Conservation (phyloP, 108 stramenopile genomes). For the Nitzschia palea region DNA sequence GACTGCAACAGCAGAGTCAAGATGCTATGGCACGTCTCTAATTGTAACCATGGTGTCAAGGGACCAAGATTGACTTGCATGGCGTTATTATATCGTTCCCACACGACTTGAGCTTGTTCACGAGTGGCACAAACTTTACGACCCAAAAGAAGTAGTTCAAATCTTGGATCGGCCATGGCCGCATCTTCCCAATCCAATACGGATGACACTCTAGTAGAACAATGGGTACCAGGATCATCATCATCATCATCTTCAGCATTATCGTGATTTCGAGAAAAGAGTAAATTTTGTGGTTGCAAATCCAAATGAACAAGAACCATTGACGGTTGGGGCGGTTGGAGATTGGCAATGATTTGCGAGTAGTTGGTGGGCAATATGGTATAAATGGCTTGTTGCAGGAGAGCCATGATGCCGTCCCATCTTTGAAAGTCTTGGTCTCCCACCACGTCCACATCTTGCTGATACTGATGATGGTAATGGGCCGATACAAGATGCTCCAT, state of each 20-base stretch:
- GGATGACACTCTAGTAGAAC: constrained; percentile 34
- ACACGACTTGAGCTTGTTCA: constrained; percentile 62
- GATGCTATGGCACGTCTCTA: constrained; percentile 76
- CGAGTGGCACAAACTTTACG: constrained; percentile 80
- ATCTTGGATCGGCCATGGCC: constrained; percentile 76
- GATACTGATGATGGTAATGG: neutral
- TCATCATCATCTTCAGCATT: neutral
- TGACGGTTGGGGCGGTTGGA: constrained; percentile 5
- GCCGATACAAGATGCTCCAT: neutral
- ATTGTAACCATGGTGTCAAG: constrained; percentile 77
- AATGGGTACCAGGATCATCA: neutral
- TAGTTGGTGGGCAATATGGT: constrained; percentile 6
- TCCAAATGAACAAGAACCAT: constrained; percentile 79
- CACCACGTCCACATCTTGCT: neutral
- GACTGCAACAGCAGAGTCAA: constrained; percentile 63
- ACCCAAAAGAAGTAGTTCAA: constrained; percentile 75
- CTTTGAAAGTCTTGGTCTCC: neutral
- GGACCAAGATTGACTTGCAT: constrained; percentile 50
- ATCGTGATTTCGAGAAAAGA: constrained; percentile 32
- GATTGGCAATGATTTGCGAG: constrained; percentile 18
- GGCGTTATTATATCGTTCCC: constrained; percentile 48
- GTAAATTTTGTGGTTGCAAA: constrained; percentile 84
- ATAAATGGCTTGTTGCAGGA: constrained; percentile 1
- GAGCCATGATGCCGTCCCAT: constrained; percentile 2
- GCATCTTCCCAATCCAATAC: constrained; percentile 91